Base-by-base conservation (phyloP, 2,329 filamentous ascomycete genomes). In the Graphilbum sp. region DNA sequence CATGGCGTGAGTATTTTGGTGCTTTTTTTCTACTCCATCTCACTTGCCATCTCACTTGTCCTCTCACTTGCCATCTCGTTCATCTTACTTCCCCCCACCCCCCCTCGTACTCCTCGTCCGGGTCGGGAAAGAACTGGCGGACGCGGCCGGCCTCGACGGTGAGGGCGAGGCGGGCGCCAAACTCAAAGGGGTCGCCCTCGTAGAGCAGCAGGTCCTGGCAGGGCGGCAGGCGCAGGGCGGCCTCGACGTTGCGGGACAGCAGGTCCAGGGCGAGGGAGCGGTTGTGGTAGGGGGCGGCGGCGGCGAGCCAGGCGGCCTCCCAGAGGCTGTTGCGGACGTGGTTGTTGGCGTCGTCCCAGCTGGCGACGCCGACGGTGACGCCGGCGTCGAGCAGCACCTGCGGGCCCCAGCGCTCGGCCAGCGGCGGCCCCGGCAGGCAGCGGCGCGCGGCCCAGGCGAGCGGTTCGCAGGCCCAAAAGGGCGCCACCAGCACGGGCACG, bases 131-230 rank as follows among this genome's bases (percentile, higher is more conserved):
- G n/a, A 20, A 35, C 16, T 4, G 18, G 8, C 20, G 32, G 5
- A 39, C 21, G 16, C 19, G 18, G n/a, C 37, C 37, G 8, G n/a
- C 32, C 29, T 39, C 37, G 21, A 39, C 9, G 19, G 16, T 32
- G 10, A 39, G 29, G 4, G 27, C 37, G 17, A 56, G 56, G 24
- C 60, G 58, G 30, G 54, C 59, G 1, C 54, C 60, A 4, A 58
- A 58, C 40, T 57, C 49, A 32, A 64, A 43, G 17, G 61, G 61
- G 46, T 55, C 53, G 5, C 59, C 59, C 44, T 64, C 61, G 48
- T 54, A 64, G 15, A 64, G 42, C 10, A 64, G 61, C 32, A 62
- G 47, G 40, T 64, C 61, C 12, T 45, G 47, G 35, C 49, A 51
- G 23, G 42, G 49, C 32, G 55, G 47, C 19, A 64, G 47, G 2